Conservation (phyloP, 2,329 filamentous ascomycete genomes). For the Talaromyces atroroseus region DNA sequence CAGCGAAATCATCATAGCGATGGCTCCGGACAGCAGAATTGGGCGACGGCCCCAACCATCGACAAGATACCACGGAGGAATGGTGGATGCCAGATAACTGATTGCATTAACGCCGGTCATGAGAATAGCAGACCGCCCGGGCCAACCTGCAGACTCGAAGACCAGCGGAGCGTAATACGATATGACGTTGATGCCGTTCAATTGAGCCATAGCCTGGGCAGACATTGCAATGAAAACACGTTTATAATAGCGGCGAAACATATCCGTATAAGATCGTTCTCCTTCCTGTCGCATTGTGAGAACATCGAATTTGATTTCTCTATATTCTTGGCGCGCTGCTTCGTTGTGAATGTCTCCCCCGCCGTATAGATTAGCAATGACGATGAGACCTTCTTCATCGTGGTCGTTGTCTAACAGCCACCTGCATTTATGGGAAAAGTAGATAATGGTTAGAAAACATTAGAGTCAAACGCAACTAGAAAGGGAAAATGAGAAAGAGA, state of each 20-base stretch:
- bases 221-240: constrained; percentile 99
- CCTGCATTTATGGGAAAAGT: constrained; percentile 42
- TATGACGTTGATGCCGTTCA: constrained; percentile 99
- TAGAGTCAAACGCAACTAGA: constrained; percentile 24
- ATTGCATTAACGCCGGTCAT: constrained; percentile 97
- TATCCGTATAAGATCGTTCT: constrained; percentile 82
- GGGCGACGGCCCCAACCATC: constrained; percentile 84
- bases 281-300: constrained; percentile 90
- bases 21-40: constrained; percentile 82
- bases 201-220: constrained; percentile 86
- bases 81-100: constrained; percentile 84
- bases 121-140: constrained; percentile 79
- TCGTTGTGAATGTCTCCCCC: constrained; percentile 90
- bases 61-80: constrained; percentile 95
- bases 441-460: not conserved
- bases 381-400: constrained; percentile 95
- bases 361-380: constrained; percentile 95
- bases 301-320: constrained; percentile 98
- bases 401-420: constrained; percentile 98
- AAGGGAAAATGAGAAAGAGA: not conserved
- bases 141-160: constrained; percentile 95
- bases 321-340: constrained; percentile 91
- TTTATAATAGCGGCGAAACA: constrained; percentile 89
- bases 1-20: constrained; percentile 83
- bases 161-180: constrained; percentile 97